Evolutionary conservation across 306 rosid genomes (phyloP).

Genomic region (Rosa chinensis): DNA sequence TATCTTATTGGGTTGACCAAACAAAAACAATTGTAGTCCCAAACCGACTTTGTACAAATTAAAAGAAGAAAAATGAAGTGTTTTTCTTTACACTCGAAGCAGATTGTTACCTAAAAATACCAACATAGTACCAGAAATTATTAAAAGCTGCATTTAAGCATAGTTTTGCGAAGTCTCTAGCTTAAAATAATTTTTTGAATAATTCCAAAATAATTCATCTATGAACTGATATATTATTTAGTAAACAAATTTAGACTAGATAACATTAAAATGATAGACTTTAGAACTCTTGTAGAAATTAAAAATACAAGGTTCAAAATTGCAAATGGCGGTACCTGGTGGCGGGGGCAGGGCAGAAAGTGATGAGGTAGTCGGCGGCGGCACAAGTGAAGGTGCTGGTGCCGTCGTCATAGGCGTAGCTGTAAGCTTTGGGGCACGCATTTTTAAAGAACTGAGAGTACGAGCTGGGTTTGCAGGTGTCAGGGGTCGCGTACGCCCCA

Average conservation of each 20-base stretch:
- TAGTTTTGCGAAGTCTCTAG: too few relatives aligned
- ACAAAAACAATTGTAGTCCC: not conserved
- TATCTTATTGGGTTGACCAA: not conserved
- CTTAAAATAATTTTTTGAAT: too few relatives aligned
- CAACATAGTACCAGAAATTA: not conserved
- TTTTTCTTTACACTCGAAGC: not conserved
- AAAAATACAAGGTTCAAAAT: not conserved
- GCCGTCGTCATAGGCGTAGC: conserved; percentile 88
- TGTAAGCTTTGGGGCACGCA: conserved; percentile 83
- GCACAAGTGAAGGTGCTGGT: conserved; percentile 90
- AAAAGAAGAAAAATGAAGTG: not conserved
- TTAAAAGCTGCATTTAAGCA: too few relatives aligned
- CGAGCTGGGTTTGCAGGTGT: conserved; percentile 66
- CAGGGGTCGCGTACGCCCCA: conserved; percentile 64
- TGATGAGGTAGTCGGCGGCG: conserved; percentile 60
- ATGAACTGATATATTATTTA: too few relatives aligned
- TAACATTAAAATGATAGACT: too few relatives aligned
- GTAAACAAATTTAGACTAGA: too few relatives aligned
- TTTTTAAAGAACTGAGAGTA: conserved; percentile 69
- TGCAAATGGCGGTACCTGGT: conserved; percentile 38
- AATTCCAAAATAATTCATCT: too few relatives aligned
- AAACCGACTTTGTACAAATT: not conserved
- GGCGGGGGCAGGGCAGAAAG: conserved; percentile 57
- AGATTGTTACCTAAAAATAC: not conserved
- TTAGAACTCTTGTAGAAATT: too few relatives aligned